A percentile compares a stretch with the other conserved stretches of the same genome.
phyloP scores from a whole-genome alignment of 192 early-diverging fungal genomes.

The Irineochytrium annulatum region DNA sequence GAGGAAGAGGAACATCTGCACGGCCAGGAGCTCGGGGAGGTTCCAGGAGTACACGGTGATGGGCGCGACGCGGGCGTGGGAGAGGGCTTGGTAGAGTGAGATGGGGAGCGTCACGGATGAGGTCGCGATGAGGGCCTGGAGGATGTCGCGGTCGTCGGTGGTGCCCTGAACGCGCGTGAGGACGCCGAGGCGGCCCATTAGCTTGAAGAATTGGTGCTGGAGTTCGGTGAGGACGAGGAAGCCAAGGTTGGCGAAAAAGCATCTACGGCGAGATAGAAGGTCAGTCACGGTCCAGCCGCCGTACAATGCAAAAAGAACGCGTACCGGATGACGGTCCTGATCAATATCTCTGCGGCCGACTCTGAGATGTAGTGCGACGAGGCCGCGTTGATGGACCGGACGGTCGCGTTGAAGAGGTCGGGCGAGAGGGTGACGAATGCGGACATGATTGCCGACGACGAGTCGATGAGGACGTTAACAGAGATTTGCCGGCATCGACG shows the following conservation, averaged over 20 bases:
- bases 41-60: background rate
- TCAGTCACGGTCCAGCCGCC: too few species aligned
- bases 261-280: too few species aligned
- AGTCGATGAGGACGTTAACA: too few species aligned
- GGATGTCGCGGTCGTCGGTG: background rate
- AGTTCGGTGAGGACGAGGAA: slow-evolving; percentile 2
- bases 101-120: background rate
- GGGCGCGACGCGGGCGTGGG: background rate
- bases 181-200: slow-evolving; percentile 1
- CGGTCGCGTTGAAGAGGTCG: too few species aligned
- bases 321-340: too few species aligned
- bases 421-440: too few species aligned
- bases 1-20: background rate
- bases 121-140: background rate
- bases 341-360: too few species aligned
- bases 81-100: background rate
- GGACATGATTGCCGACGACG: too few species aligned
- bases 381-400: too few species aligned
- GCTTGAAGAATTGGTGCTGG: background rate
- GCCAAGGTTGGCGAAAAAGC: background rate
- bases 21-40: background rate
- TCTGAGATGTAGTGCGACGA: too few species aligned
- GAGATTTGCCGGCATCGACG: too few species aligned
- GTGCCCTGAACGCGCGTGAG: background rate
- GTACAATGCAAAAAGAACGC: too few species aligned